phyloP scores from a whole-genome alignment of 2,329 filamentous ascomycete genomes.

The Drechmeria coniospora region DNA sequence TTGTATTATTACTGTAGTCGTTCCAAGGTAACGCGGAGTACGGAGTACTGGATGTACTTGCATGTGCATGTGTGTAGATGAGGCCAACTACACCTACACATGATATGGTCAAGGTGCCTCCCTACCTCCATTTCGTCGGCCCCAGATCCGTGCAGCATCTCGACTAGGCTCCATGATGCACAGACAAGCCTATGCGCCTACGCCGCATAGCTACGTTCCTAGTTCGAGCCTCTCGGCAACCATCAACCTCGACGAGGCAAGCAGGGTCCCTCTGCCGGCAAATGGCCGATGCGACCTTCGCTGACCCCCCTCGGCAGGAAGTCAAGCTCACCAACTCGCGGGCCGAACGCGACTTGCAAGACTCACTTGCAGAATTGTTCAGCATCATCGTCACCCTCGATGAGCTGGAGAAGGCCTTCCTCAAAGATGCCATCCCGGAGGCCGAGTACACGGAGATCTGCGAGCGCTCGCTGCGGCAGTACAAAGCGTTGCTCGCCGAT shows the following conservation, averaged over 20 bases:
- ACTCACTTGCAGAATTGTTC: slow-evolving; percentile 92
- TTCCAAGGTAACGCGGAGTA: too few relatives aligned
- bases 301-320: slow-evolving; percentile 42
- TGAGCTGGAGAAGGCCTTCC: slow-evolving; percentile 87
- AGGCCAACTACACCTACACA: neutral
- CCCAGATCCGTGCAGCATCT: slow-evolving; percentile 13
- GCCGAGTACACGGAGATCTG: slow-evolving; percentile 93
- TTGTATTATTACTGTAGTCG: too few relatives aligned
- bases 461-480: slow-evolving; percentile 84
- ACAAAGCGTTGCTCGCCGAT: slow-evolving; percentile 84
- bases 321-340: slow-evolving; percentile 80
- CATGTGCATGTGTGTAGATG: too few relatives aligned
- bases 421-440: slow-evolving; percentile 88
- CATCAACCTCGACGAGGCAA: slow-evolving; percentile 81
- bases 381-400: slow-evolving; percentile 94
- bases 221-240: slow-evolving; percentile 70
- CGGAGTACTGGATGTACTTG: too few relatives aligned
- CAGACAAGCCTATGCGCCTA: slow-evolving; percentile 68
- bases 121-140: neutral
- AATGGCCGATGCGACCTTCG: slow-evolving; percentile 5
- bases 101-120: slow-evolving; percentile 1
- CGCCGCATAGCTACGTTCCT: slow-evolving; percentile 81
- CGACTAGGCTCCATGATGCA: slow-evolving; percentile 30
- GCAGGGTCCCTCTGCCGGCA: neutral
- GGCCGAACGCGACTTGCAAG: slow-evolving; percentile 82